A percentile compares a stretch with the other conserved stretches of the same genome.
These are phyloP conservation scores for Vickermania ingenoplastis DNA, from an alignment of 208 protist genomes.

Conservation along the genomic window DNA sequence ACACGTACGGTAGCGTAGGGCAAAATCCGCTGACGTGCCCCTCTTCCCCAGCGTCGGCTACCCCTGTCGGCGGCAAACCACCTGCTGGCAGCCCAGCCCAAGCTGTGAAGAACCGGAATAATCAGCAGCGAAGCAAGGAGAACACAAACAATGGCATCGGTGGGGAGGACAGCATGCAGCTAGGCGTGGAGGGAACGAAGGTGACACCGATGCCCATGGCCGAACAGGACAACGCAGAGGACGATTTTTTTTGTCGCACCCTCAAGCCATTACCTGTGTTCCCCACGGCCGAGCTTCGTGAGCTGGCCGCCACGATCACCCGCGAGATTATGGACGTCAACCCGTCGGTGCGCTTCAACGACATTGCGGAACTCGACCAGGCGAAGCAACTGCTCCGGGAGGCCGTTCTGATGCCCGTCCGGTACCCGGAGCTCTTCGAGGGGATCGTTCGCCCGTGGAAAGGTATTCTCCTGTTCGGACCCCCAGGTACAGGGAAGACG, in stretches of 20 bases:
- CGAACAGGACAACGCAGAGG: conserved; percentile 14
- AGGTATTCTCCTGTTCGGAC: conserved; percentile 94
- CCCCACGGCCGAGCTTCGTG: conserved; percentile 56
- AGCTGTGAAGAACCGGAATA: not conserved
- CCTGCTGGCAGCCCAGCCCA: not conserved
- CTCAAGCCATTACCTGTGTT: conserved; percentile 77
- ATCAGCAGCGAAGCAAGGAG: not conserved
- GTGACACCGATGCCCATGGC: conserved; percentile 1
- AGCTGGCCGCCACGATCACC: conserved; percentile 68
- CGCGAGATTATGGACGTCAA: conserved; percentile 86
- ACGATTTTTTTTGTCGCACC: conserved; percentile 26
- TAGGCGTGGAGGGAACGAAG: conserved; percentile 17
- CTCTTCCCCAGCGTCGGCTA: not conserved
- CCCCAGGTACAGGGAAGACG: conserved; percentile 97
- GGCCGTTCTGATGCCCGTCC: conserved; percentile 87
- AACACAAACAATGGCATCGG: not conserved
- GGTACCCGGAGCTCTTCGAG: conserved; percentile 85
- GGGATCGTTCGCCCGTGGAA: conserved; percentile 94
- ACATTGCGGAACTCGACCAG: conserved; percentile 88
- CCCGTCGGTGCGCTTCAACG: conserved; percentile 76
- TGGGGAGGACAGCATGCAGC: conserved; percentile 6
- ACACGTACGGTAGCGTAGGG: conserved; percentile 6
- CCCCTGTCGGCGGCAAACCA: not conserved
- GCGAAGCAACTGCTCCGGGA: conserved; percentile 93
- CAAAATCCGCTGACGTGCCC: not conserved